Evolutionary conservation across 768 basidiomycete species (phyloP).

Genomic region (Xerocomus spinulosus): DNA sequence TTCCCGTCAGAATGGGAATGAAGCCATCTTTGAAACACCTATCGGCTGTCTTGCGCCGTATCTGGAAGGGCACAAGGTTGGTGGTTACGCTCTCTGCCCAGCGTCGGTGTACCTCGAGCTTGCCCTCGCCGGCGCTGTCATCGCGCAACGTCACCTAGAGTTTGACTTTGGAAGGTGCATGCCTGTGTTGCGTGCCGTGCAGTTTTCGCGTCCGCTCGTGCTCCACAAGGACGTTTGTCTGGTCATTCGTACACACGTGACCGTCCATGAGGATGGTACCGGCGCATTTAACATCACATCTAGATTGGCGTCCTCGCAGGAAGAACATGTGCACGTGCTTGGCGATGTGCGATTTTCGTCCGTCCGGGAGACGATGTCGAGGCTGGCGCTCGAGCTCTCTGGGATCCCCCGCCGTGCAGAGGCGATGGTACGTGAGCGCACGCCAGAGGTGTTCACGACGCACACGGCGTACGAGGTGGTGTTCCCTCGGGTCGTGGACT

Average conservation of each 20-base stretch:
- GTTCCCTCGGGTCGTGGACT: conserved; percentile 66
- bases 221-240: conserved; percentile 32
- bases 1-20: conserved; percentile 26
- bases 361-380: conserved; percentile 27
- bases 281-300: conserved; percentile 49
- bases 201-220: conserved; percentile 54
- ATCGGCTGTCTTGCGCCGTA: conserved; percentile 38
- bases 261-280: conserved; percentile 31
- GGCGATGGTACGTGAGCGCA: conserved; percentile 24
- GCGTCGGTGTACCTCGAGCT: conserved; percentile 64
- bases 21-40: conserved; percentile 53
- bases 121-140: conserved; percentile 41
- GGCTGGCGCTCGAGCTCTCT: conserved; percentile 37
- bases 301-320: conserved; percentile 24
- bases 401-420: conserved; percentile 32
- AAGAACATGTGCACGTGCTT: conserved; percentile 39
- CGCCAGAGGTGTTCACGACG: conserved; percentile 47
- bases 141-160: conserved; percentile 32
- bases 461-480: conserved; percentile 60
- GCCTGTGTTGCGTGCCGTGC: conserved; percentile 39
- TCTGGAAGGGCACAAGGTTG: conserved; percentile 58
- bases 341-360: conserved; percentile 44
- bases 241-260: conserved; percentile 38
- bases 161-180: conserved; percentile 30
- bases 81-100: conserved; percentile 53